Base-by-base conservation (phyloP, 768 basidiomycete genomes). In the Tephrocybe sp. region DNA sequence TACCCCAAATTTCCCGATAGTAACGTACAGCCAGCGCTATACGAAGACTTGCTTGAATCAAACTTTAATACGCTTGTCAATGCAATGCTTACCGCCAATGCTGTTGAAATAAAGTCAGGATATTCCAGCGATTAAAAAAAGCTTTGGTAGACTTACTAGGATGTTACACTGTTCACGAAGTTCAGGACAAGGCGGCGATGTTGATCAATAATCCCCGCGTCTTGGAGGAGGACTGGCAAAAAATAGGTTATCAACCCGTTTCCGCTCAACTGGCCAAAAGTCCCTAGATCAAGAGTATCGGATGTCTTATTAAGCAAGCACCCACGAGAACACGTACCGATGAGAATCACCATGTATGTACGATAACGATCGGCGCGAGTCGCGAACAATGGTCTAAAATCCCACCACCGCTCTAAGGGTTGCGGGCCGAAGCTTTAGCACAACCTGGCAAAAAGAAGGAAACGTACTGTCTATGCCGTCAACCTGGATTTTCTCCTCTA, bases 141-240 rank as follows among this genome's bases (percentile, higher is more conserved):
- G 22, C 35, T 19, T 45, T 32, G 5, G 12, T 16, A 13, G 16
- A 63, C 70, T 57, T 49, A 71, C 72, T 74, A 76, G 11, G 76
- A 78, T 14, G 78, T 79, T 23, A 78, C 67, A 42, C 72, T 72
- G 60, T 80, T 80, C 39, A 78, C 73, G 53, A 80, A 78, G 59
- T 78, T 79, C 34, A 79, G 60, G 1, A 72, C 74, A 14, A 77
- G 66, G 57, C 68, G 56, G 57, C 66, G 72, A 53, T 68, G 60
- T 49, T 74, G 71, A 23, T 63, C 65, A 2, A 68, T 68, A 58
- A 79, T 78, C 1, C 77, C 70, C n/a, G 74, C 77, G 49, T 77
- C 75, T 56, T 71, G 67, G 54, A 77, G 60, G 47, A 76, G 60
- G 46, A 76, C 69, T 31, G 72, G 71, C n/a, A 73, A 65, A 69